Evolutionary conservation across 2,329 filamentous ascomycete species (phyloP).

Genomic region (Monilinia laxa): DNA sequence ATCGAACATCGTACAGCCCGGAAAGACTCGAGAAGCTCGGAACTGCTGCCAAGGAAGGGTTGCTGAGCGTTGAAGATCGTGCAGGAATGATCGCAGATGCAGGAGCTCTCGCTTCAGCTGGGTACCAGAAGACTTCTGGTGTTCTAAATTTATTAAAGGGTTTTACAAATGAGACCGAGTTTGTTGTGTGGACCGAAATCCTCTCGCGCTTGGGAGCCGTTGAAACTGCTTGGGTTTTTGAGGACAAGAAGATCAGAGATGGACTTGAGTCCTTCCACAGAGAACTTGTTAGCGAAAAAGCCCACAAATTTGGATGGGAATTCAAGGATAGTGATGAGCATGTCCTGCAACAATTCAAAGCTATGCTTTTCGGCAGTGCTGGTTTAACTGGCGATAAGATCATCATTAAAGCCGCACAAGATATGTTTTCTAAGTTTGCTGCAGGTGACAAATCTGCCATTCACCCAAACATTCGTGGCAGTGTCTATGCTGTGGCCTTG

Average conservation of each 20-base stretch:
- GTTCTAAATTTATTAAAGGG: slow-evolving; percentile 81
- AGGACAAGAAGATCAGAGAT: slow-evolving; percentile 70
- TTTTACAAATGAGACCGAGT: slow-evolving; percentile 82
- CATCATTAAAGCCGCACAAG: slow-evolving; percentile 76
- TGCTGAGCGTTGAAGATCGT: slow-evolving; percentile 84
- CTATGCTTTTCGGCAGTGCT: slow-evolving; percentile 80
- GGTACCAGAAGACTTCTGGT: slow-evolving; percentile 91
- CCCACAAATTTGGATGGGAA: slow-evolving; percentile 84
- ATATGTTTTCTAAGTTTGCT: slow-evolving; percentile 86
- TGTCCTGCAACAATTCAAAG: slow-evolving; percentile 92
- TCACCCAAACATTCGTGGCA: slow-evolving; percentile 86
- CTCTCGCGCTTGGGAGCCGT: slow-evolving; percentile 75
- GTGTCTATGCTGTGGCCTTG: slow-evolving; percentile 81
- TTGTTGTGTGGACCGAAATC: slow-evolving; percentile 94
- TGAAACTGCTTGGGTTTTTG: slow-evolving; percentile 83
- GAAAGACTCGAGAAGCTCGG: slow-evolving; percentile 85
- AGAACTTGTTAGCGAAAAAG: slow-evolving; percentile 72
- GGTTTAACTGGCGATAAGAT: slow-evolving; percentile 77
- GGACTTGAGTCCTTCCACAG: slow-evolving; percentile 82
- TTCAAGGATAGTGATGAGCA: slow-evolving; percentile 85
- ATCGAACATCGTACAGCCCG: slow-evolving; percentile 83
- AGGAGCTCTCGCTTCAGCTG: slow-evolving; percentile 82
- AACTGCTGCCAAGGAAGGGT: slow-evolving; percentile 74
- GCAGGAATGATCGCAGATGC: slow-evolving; percentile 95
- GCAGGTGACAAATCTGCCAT: slow-evolving; percentile 77